Percentiles rank a stretch among this genome's conserved stretches.
Conservation (phyloP, 768 basidiomycete species). For the Coprinellus micaceus region DNA sequence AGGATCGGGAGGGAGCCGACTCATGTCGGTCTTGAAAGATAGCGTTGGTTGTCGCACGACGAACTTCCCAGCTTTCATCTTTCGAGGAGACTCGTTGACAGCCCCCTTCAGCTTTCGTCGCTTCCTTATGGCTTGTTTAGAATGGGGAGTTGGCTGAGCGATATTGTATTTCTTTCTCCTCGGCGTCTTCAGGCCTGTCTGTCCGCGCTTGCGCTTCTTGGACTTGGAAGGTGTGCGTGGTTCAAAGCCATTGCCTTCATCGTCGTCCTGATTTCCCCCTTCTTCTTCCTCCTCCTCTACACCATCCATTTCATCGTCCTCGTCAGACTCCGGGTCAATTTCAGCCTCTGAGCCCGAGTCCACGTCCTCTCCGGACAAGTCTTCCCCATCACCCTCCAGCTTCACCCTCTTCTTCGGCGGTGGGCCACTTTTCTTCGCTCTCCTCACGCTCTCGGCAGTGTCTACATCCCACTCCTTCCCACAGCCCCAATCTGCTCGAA, state of each 20-base stretch:
- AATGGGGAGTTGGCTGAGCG: conserved; percentile 71
- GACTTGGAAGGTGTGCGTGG: conserved; percentile 49
- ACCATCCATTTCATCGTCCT: conserved; percentile 17
- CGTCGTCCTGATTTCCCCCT: conserved; percentile 24
- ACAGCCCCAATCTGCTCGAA: conserved; percentile 29
- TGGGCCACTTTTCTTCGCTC: conserved; percentile 8
- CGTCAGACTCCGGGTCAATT: conserved; percentile 21
- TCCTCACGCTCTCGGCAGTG: conserved; percentile 12
- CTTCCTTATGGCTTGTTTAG: conserved; percentile 60
- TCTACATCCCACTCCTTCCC: conserved; percentile 49
- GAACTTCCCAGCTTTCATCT: conserved; percentile 18
- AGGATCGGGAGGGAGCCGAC: conserved; percentile 64
- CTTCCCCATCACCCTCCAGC: conserved; percentile 6
- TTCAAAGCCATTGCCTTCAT: conserved; percentile 21
- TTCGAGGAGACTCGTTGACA: conserved; percentile 23
- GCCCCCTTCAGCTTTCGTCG: conserved; percentile 28
- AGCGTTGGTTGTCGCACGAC: conserved; percentile 27
- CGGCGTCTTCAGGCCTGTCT: conserved; percentile 19
- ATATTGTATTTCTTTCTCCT: conserved; percentile 29
- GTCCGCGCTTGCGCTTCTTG: conserved; percentile 45
- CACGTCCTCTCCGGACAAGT: conserved; percentile 14
- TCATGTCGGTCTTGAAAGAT: conserved; percentile 36
- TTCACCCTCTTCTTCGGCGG: conserved; percentile 10
- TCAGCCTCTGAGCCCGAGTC: conserved; percentile 28
- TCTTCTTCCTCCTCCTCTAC: conserved; percentile 23